Evolutionary conservation across 192 early-diverging fungal species (phyloP), one percentile per base, ranked within the genome.

Genomic region (Dissophora ornata): DNA sequence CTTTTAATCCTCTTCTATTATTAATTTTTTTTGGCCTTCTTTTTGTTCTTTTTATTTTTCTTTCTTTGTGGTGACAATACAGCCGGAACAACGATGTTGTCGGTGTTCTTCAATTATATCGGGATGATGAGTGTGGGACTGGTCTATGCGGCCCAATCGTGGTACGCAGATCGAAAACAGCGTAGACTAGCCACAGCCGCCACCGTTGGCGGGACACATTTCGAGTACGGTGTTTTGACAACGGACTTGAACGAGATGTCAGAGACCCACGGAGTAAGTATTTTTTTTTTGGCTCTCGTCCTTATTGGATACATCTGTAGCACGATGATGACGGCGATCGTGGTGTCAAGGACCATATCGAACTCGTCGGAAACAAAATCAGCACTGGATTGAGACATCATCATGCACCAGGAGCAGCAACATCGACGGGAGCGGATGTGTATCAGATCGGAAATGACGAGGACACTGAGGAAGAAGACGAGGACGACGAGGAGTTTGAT

Each of bases 31-130:
- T n/a, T n/a, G n/a, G 13, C 36, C 7, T 38, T 13, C 26, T 32
- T 36, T 33, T 32, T 44, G 34, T 59, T 25, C 45, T 60, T 49
- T 55, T 53, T 42, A 6, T 53, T 34, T 57, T 13, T 16, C n/a
- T 33, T 51, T 45, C 33, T 42, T 60, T 69, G 24, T 70, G 26
- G 7, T 47, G n/a, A 13, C 4, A 0, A 13, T 2, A 51, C 19
- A 75, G 71, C 71, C 11, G 71, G 71, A 19, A 45, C 63, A 15
- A 41, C 71, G 6, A 75, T 75, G 71, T 28, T 75, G 30, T 67
- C 62, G 10, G 71, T 75, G 24, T 75, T 75, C 63, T 67, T 67
- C 63, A 67, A 67, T 36, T 75, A 75, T 57, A 49, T 75, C 30
- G 71, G 71, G 2, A 75, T 75, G 71, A 67, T 75, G 44, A 24